Evolutionary conservation across 148 eudicot genomes (phyloP).

Genomic region (Diospyros kaki): DNA sequence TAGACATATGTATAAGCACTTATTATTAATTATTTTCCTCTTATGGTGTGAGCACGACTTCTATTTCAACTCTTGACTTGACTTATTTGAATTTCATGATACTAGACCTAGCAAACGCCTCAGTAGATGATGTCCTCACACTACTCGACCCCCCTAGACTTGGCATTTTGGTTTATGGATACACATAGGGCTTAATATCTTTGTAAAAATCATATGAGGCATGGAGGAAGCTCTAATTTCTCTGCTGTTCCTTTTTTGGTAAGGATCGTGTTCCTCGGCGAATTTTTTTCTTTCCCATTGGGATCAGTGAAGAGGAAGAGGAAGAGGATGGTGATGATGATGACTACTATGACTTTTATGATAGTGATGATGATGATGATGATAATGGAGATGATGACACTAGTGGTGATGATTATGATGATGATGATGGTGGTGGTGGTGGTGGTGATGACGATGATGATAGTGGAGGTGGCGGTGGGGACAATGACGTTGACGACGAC

Average conservation of each 20-base stretch:
- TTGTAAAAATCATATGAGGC: conserved; percentile 3
- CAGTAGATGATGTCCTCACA: not conserved
- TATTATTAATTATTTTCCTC: too few species aligned
- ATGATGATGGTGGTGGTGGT: conserved; percentile 4
- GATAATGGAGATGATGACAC: conserved; percentile 7
- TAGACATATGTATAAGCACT: not conserved
- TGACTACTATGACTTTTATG: not conserved
- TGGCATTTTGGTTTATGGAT: not conserved
- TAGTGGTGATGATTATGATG: not conserved
- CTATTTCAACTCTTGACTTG: too few species aligned
- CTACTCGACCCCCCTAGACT: not conserved
- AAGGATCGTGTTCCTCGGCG: conserved; percentile 28
- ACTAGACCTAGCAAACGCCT: not conserved
- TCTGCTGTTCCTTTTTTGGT: conserved; percentile 26
- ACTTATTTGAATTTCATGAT: not conserved
- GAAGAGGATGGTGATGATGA: conserved; percentile 17
- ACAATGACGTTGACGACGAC: too few species aligned
- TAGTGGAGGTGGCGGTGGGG: not conserved
- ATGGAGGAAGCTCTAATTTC: conserved; percentile 29
- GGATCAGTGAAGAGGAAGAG: conserved; percentile 12
- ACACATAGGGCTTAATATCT: not conserved
- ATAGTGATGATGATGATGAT: conserved; percentile 9
- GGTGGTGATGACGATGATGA: conserved; percentile 11
- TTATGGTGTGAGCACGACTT: too few species aligned
- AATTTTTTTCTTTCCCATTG: conserved; percentile 23